phyloP scores from a whole-genome alignment of 352 stramenopile genomes.

The Albugo laibachii region DNA sequence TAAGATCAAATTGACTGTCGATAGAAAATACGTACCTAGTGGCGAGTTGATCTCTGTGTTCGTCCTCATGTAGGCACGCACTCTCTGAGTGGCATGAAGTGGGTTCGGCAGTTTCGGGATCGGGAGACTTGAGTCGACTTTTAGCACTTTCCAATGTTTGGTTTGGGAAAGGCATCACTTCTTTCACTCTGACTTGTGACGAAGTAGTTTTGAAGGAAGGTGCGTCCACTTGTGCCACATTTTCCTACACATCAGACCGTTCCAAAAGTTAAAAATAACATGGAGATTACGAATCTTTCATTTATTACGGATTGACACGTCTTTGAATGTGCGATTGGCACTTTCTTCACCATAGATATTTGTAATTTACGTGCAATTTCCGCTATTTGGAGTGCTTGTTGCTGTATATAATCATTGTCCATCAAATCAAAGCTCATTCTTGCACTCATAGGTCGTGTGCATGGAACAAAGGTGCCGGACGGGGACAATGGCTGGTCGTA shows the following conservation, averaged over 20 bases:
- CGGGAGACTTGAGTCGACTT: too few species aligned
- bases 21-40: background rate
- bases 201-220: too few species aligned
- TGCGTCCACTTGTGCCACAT: too few species aligned
- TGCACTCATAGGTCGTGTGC: background rate
- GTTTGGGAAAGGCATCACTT: too few species aligned
- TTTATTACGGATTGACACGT: background rate
- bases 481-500: too few species aligned
- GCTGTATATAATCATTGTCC: constrained; percentile 18
- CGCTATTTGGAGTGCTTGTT: constrained; percentile 16
- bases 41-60: background rate
- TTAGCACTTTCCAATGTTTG: too few species aligned
- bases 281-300: constrained; percentile 4
- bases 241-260: constrained; percentile 8
- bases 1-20: background rate
- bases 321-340: constrained; percentile 1
- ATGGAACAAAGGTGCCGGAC: too few species aligned
- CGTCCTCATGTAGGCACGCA: background rate
- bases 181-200: too few species aligned
- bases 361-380: constrained; percentile 19
- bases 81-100: background rate
- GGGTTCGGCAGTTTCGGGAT: background rate
- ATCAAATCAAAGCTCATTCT: constrained; percentile 6
- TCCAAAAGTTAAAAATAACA: constrained; percentile 12
- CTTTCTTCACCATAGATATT: constrained; percentile 6